Base-by-base conservation (phyloP, 176 grass and related monocot genomes). In the Ensete glaucum region DNA sequence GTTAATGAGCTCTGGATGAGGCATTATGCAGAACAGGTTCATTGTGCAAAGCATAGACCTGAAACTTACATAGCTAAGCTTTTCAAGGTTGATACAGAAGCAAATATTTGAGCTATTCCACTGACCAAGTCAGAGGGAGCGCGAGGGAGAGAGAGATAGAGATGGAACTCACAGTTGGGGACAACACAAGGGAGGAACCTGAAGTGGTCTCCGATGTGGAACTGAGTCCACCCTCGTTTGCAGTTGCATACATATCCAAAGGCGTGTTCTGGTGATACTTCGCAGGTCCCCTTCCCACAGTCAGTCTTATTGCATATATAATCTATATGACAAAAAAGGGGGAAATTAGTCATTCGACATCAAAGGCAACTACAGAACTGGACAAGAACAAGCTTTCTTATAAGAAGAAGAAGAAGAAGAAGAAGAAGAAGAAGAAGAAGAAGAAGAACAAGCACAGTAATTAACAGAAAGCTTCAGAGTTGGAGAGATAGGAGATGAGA, bases 221-320 rank as follows among this genome's bases (percentile, higher is more conserved):
- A 66, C 86, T 97, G 90, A 82, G 57, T 74, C 93, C 93, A 97
- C 0, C 93, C 93, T 0, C 76, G 77, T 14, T 88, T 77, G 80
- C 93, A 97, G 50, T 88, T 75, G 75, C 93, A 97, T 62, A 76
- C 62, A 48, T 88, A 97, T 8, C 93, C 93, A n/a, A 85, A 81
- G 72, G 69, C 71, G 0, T 83, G 22, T 60, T 82, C 81, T 3
- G 69, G n/a, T n/a, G 80, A 78, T 72, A 63, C 65, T 77, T 85
- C 80, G 83, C 93, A 97, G 74, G 72, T 91, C 57, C 93, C 93
- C 74, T 90, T 83, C 53, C 93, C 93, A 76, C 93, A 97, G 2
- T 66, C 88, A 27, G 75, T 27, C 51, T 5, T 23, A 65, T 67
- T 83, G 87, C 93, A 97, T 0, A 87, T 77, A 49, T 77, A 81